A percentile compares a stretch with the other conserved stretches of the same genome.
These are phyloP conservation scores for Sporothrix variecibatus DNA, from an alignment of 2,329 filamentous ascomycete genomes.

Conservation along the genomic window DNA sequence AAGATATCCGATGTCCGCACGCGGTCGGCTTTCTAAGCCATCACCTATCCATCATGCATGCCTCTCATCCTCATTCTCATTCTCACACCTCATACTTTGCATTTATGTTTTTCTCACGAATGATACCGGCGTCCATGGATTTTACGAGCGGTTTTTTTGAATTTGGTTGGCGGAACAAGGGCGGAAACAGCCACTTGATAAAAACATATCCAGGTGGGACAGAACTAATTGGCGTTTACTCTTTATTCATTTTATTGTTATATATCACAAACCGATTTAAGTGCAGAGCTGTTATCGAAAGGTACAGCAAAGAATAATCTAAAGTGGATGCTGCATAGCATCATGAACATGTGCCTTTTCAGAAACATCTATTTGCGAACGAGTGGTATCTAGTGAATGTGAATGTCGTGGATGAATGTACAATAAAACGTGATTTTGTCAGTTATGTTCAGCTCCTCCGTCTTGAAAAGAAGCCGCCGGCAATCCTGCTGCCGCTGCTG, in stretches of 20 bases:
- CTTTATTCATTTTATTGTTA: neutral
- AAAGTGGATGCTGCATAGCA: neutral
- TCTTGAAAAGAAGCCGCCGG: slow-evolving; percentile 9
- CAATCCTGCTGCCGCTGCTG: neutral
- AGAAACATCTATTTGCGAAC: neutral
- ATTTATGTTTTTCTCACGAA: neutral
- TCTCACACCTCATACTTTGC: neutral
- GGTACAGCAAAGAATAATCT: neutral
- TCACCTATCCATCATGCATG: neutral
- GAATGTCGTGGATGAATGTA: neutral
- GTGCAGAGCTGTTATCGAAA: neutral
- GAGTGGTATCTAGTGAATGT: neutral
- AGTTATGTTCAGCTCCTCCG: neutral
- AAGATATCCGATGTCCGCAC: slow-evolving; percentile 77
- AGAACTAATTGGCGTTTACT: neutral
- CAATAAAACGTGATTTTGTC: neutral
- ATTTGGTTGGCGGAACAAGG: neutral
- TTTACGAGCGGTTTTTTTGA: neutral
- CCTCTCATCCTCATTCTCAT: neutral
- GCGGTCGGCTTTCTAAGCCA: slow-evolving; percentile 55
- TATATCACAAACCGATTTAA: neutral
- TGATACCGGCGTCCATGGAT: slow-evolving; percentile 11
- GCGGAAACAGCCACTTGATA: neutral
- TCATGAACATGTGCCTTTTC: neutral
- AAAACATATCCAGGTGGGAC: slow-evolving; percentile 17